Evolutionary conservation across 345 rosid species (phyloP), one percentile per base, ranked within the genome.

Genomic region (Cochlearia excelsa): DNA sequence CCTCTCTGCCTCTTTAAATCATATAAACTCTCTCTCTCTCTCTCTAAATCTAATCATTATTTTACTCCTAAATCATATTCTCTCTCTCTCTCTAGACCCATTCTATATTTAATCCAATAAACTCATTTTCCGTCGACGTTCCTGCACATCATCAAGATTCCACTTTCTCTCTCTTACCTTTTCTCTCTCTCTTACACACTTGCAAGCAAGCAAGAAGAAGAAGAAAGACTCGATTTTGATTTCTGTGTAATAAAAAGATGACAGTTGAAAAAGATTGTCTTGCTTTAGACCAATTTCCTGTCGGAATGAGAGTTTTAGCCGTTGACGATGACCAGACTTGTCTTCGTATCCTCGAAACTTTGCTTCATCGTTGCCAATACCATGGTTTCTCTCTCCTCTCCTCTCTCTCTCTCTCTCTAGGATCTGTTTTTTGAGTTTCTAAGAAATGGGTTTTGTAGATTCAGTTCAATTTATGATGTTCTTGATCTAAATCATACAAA

Each of bases 291-390:
- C 81, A 69, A 72, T 87, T 87, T 68, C 95, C 95, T 0, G 54
- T 77, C 9, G 96, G 96, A 51, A 79, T 88, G 88, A 76, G 96
- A 57, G 90, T 88, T 68, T 75, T 88, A 75, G 96, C 96, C 5
- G 90, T 85, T 50, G 96, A 88, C 54, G 96, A 88, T 52, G 90
- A 85, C 77, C 90, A 81, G 6, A 83, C 90, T 60, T 85, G 93
- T 66, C 93, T 88, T 39, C 57, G 62, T 30, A 52, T 85, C 48
- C 73, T 88, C 2, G 77, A 85, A 75, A 59, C 81, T 35, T 68
- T 85, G 58, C 96, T 88, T 74, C 86, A 78, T 72, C 76, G 68
- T 28, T 88, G 93, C 76, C 83, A 85, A 59, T 88, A 88, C 43
- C 66, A 79, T 49, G 96, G 96, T 88, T 63, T 30, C 57, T 58